Base-by-base conservation (phyloP, 805 yeast genomes). In the Tetrapisispora arboricola region DNA sequence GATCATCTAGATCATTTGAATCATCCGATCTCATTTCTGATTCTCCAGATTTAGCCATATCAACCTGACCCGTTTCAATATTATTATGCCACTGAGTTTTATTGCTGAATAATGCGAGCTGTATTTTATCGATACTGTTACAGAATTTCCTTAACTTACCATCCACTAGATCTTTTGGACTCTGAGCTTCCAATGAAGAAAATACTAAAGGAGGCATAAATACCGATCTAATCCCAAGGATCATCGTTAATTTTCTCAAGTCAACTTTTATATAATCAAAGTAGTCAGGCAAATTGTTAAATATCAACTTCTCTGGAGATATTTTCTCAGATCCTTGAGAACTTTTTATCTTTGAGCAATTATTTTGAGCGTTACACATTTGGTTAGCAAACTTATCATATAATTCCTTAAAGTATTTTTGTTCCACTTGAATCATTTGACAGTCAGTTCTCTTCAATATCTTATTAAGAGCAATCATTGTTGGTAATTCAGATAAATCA, bases 171-270 rank as follows among this genome's bases (percentile, higher is more conserved):
- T 68, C 72, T 35, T 64, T 63, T 18, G 60, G 53, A 31, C 66
- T 58, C 31, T 61, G 66, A 3, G 64, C 42, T 8, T 57, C 58
- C 1, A 60, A 38, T 3, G 47, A 41, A 18, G 65, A 57, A 36
- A 68, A 58, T 1, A 62, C 48, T 19, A 63, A 66, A 16, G 66
- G 60, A 4, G 72, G 67, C 51, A 70, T 54, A 36, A 70, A 55
- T 2, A 70, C 59, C 1, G 74, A 70, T 29, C 75, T 59, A 8
- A 70, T 61, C 3, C 73, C 73, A 11, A 68, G 34, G 3, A 55
- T 41, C 1, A 65, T 22, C 2, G 44, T 46, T 5, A 64, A 48
- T 12, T 55, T 49, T 12, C 42, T 37, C 6, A 58, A 34, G 36
- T 45, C 47, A 19, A 68, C 13, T 15, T 49, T 53, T 6, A 58